Conservation (phyloP, 805 yeast genomes). For the Nakazawaea populi region DNA sequence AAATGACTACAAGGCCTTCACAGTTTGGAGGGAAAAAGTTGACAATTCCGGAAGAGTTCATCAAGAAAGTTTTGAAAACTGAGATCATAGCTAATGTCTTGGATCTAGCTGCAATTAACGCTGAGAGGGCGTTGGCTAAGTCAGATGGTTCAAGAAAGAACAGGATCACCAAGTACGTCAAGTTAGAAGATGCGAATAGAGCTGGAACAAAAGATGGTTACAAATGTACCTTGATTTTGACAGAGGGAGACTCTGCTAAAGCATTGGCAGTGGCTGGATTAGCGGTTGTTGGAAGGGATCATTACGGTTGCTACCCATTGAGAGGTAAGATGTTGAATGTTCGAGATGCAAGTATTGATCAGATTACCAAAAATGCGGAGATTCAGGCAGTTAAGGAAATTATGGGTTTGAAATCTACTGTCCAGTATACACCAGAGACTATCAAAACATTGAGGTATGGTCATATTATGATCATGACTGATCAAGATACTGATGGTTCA, state of each 20-base stretch:
- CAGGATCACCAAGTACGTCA: constrained; percentile 83
- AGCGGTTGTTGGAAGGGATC: constrained; percentile 92
- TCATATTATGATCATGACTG: constrained; percentile 98
- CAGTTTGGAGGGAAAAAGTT: constrained; percentile 85
- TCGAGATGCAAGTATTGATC: constrained; percentile 95
- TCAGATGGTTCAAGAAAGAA: constrained; percentile 82
- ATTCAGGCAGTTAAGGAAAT: constrained; percentile 94
- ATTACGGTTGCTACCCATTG: constrained; percentile 91
- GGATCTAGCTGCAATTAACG: constrained; percentile 83
- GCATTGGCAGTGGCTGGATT: constrained; percentile 90
- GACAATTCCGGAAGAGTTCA: constrained; percentile 70
- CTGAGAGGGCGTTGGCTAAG: constrained; percentile 79
- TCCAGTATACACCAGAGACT: constrained; percentile 57
- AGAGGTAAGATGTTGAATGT: constrained; percentile 94
- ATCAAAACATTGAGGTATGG: constrained; percentile 82
- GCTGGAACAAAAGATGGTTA: constrained; percentile 94
- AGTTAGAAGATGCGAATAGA: constrained; percentile 90
- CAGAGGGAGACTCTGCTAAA: constrained; percentile 97
- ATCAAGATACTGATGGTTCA: constrained; percentile 99
- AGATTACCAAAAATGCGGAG: constrained; percentile 86
- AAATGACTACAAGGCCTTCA: constrained; percentile 78
- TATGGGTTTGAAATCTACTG: constrained; percentile 92
- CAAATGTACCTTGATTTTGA: constrained; percentile 86
- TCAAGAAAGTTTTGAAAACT: constrained; percentile 67
- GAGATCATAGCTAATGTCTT: constrained; percentile 66